Base-by-base conservation (phyloP, 148 eudicot genomes). In the Fagopyrum homotropicum region DNA sequence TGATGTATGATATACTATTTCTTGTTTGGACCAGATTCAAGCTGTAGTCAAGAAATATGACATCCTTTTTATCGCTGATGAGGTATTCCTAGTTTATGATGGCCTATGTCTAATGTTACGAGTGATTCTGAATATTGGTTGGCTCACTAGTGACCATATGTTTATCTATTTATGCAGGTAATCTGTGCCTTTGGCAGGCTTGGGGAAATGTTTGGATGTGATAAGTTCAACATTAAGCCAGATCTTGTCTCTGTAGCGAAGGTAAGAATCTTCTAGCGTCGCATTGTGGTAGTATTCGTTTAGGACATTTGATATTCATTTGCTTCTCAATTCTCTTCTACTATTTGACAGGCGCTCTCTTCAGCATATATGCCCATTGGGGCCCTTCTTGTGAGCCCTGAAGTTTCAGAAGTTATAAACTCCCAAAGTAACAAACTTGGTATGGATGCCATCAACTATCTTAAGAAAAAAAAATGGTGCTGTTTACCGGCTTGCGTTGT, bases 111-210 rank as follows among this genome's bases (percentile, higher is more conserved):
- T 29, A 46, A 4, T 46, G 10, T 19, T 60, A 16, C 22, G 55
- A 72, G 19, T 26, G 43, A 17, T n/a, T 49, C 15, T 46, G 30
- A 17, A 14, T 45, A 46, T 17, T 45, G 35, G 9, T 52, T 49
- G 51, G 61, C 55, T 44, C 52, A 45, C 40, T 75, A 5, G 26
- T 22, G 26, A 22, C 26, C 40, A 35, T 2, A 22, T 26, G 9
- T 22, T 15, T 72, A 9, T 71, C 57, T 66, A 29, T 63, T 68
- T 45, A n/a, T 83, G 72, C 79, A 90, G 96, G 96, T 95, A 1
- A 88, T 95, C 59, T 92, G 98, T 81, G 98, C 88, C 48, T 95
- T 95, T 85, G 98, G 98, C 79, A 92, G 98, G 88, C 97, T 95
- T 51, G 98, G 98, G 2, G 83, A 93, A 73, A 90, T 89, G 97